Conservation (phyloP, 1,284 basidiomycete species). For the Ustilago vetiveriae region DNA sequence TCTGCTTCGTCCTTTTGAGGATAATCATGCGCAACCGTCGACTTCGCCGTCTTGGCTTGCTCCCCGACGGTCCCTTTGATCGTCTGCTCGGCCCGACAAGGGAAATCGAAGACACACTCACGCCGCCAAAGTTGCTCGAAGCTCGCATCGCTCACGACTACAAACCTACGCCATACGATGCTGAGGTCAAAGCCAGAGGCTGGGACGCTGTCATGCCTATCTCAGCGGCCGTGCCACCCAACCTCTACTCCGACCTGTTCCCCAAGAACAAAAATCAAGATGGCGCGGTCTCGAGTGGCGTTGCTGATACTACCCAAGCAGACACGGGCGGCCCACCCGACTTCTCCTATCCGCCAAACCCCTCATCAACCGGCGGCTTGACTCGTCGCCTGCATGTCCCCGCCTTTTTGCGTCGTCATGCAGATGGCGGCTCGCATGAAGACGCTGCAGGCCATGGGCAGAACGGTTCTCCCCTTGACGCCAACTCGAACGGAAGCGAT, state of each 20-base stretch:
- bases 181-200: constrained; percentile 41
- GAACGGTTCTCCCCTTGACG: constrained; percentile 5
- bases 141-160: constrained; percentile 54
- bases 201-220: constrained; percentile 60
- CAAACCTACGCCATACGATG: constrained; percentile 27
- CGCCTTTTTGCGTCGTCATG: constrained; percentile 34
- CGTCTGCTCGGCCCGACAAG: constrained; percentile 45
- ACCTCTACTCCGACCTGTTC: constrained; percentile 44
- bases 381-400: constrained; percentile 39
- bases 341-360: constrained; percentile 32
- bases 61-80: constrained; percentile 50
- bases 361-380: constrained; percentile 11
- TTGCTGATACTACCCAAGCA: constrained; percentile 1
- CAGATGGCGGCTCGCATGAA: constrained; percentile 12
- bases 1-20: constrained; percentile 60
- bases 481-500: constrained; percentile 5
- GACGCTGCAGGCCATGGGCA: constrained; percentile 1
- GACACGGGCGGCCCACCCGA: constrained; percentile 4
- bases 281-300: background rate
- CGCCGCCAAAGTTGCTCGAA: constrained; percentile 58
- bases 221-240: constrained; percentile 50
- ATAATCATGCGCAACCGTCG: constrained; percentile 61
- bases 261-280: constrained; percentile 13
- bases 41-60: constrained; percentile 53
- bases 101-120: constrained; percentile 55